Evolutionary conservation across 2,329 filamentous ascomycete species (phyloP), one percentile per base, ranked within the genome.

Genomic region (Diaporthe sp.): DNA sequence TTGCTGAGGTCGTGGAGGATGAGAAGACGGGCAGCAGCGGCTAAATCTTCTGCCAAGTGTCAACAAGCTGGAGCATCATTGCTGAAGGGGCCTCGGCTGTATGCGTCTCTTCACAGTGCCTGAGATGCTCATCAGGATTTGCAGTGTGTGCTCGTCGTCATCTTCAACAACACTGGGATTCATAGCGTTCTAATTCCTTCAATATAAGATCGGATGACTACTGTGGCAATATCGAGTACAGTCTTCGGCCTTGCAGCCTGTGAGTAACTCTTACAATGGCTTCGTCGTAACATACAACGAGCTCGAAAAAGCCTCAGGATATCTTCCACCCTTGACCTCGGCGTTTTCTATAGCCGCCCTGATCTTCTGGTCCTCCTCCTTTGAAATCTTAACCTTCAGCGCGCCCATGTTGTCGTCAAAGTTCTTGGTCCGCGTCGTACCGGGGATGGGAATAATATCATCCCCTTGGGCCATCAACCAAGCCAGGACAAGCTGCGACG

Each of bases 401-500:
- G 71, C 63, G 25, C 66, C 71, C 6, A 73, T 44, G 75, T 89
- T 89, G 80, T 89, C 87, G 32, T 81, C 76, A 17, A 89, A 81
- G 35, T 87, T 83, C 35, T 78, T 80, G 44, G 79, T 79, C 10
- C 80, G 86, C 0, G 84, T 86, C 19, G 88, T 85, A 1, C 88
- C 88, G 1, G 88, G 88, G 69, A 90, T 90, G 2, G 88, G 88
- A 51, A 90, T 84, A 42, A 77, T 74, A 66, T 85, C 84, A 1
- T 82, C 80, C 0, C 86, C 88, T 74, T 89, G 86, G 32, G 83
- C 81, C 61, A 86, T 79, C 47, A 91, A 81, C 90, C 90, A 92
- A 2, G 87, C 88, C 37, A 92, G 78, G 1, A 88, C 88, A 32
- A 92, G 81, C 81, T 92, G 90, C 0, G 84, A 83, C 2, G 85